Percentiles rank a stretch among this genome's conserved stretches.
Evolutionary conservation across 2,329 filamentous ascomycete species (phyloP).

Genomic region (Trichoderma aggressivum): DNA sequence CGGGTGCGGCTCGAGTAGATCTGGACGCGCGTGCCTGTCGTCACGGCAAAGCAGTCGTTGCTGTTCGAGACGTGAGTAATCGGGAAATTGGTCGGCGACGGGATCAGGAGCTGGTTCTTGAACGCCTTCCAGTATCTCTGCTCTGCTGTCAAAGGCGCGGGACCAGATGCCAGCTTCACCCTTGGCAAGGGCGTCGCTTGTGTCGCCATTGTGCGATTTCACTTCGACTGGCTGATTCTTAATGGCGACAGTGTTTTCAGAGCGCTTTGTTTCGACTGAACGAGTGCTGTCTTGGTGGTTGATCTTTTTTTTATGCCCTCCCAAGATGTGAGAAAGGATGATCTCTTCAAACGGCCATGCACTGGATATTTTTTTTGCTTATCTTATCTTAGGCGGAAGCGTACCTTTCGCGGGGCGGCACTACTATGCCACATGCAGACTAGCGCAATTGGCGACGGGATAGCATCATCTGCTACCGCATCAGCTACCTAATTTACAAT

Average conservation of each 20-base stretch:
- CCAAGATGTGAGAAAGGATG: neutral
- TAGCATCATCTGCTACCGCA: neutral
- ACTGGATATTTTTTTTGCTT: constrained; percentile 10
- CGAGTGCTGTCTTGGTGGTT: neutral
- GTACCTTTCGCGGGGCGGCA: neutral
- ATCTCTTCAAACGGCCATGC: neutral
- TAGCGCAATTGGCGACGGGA: neutral
- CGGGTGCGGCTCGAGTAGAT: constrained; percentile 90
- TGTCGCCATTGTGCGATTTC: constrained; percentile 65
- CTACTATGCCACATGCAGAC: neutral
- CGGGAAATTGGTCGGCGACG: constrained; percentile 84
- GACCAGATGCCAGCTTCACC: constrained; percentile 78
- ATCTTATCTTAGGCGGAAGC: neutral
- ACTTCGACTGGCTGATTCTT: neutral
- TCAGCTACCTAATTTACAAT: too few relatives aligned
- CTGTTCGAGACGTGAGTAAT: constrained; percentile 84
- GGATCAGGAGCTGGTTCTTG: constrained; percentile 83
- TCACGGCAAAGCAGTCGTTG: constrained; percentile 81
- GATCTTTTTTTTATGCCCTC: neutral
- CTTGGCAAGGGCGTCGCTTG: constrained; percentile 76
- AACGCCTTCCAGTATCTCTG: constrained; percentile 96
- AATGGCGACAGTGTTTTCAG: too few relatives aligned
- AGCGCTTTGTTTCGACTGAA: neutral
- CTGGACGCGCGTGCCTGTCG: constrained; percentile 89
- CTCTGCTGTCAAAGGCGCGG: constrained; percentile 81